phyloP scores from a whole-genome alignment of 2,329 filamentous ascomycete genomes.

The Herpotrichia juniperi region DNA sequence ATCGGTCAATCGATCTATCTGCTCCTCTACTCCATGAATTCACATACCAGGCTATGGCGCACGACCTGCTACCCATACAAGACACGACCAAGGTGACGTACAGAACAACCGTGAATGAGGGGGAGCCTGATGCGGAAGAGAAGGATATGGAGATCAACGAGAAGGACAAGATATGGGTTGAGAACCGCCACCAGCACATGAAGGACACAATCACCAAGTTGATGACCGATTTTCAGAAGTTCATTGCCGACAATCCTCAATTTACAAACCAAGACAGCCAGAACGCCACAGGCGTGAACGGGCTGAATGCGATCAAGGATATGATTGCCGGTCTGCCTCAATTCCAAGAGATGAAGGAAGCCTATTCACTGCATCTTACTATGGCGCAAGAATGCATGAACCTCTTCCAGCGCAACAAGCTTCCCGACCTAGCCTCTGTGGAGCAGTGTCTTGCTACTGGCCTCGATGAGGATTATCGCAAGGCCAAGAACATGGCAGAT shows the following conservation, averaged over 20 bases:
- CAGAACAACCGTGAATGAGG: constrained; percentile 78
- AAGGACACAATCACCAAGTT: constrained; percentile 95
- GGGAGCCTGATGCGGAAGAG: constrained; percentile 70
- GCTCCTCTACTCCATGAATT: constrained; percentile 93
- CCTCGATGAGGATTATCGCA: constrained; percentile 88
- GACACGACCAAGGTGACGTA: constrained; percentile 90
- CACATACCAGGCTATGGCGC: constrained; percentile 97
- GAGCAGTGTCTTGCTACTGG: constrained; percentile 91
- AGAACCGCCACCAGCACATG: constrained; percentile 95
- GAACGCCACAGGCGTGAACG: constrained; percentile 77
- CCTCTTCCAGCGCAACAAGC: constrained; percentile 81
- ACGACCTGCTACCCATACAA: constrained; percentile 86
- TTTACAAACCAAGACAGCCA: constrained; percentile 78
- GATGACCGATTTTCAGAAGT: constrained; percentile 90
- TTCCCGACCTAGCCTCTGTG: constrained; percentile 83
- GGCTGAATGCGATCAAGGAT: constrained; percentile 89
- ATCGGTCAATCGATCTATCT: constrained; percentile 90
- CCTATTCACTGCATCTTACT: constrained; percentile 89
- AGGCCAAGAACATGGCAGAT: constrained; percentile 87
- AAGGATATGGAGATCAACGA: constrained; percentile 93
- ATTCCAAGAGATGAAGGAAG: constrained; percentile 94
- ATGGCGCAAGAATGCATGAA: constrained; percentile 99
- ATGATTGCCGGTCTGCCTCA: constrained; percentile 95
- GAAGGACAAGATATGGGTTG: constrained; percentile 92
- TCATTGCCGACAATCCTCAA: constrained; percentile 88